Evolutionary conservation across 2,329 filamentous ascomycete genomes (phyloP), one percentile per base, ranked within the genome.

Genomic region (Rutstroemia sp.): DNA sequence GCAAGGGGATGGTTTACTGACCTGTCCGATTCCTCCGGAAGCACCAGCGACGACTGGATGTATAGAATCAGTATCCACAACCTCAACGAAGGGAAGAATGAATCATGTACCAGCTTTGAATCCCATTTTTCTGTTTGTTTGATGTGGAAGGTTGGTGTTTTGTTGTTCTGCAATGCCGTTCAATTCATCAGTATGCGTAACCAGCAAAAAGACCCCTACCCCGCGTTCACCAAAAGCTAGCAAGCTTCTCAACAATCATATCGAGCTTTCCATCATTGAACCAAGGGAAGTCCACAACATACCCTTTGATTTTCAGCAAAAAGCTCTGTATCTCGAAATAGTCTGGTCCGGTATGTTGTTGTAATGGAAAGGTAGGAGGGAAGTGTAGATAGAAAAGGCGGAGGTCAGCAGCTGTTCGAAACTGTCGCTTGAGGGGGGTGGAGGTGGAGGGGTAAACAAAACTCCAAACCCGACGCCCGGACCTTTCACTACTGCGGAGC

Each of bases 11-110:
- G n/a, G 17, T 39, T 12, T 9, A 78, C 68, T 53, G 73, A 95
- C 92, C 86, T 96, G 92, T 75, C 92, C 94, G 84, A 99, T 99
- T 79, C 94, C 94, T 78, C 94, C 94, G 74, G 92, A 86, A 73
- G 92, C 94, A 76, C 94, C 94, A 77, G 94, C 91, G 79, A 99
- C 92, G 72, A 84, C 81, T 86, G 4, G 58, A 50, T 37, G 1
- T 21, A 10, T 25, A 23, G 14, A 23, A 37, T 55, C 64, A 49
- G 61, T 53, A 38, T 51, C 17, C n/a, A 9, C 19, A 41, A 47
- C 38, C 30, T 48, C 5, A 34, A 21, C 10, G 14, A 38, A 34
- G 16, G 16, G 42, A 25, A 10, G 16, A 27, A 23, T 21, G 10
- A 19, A 14, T 21, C 23, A 68, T 75, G 65, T 76, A 83, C 80